A percentile compares a stretch with the other conserved stretches of the same genome.
phyloP scores from a whole-genome alignment of 2,329 filamentous ascomycete genomes.

The Ceratocystis lukuohia region DNA sequence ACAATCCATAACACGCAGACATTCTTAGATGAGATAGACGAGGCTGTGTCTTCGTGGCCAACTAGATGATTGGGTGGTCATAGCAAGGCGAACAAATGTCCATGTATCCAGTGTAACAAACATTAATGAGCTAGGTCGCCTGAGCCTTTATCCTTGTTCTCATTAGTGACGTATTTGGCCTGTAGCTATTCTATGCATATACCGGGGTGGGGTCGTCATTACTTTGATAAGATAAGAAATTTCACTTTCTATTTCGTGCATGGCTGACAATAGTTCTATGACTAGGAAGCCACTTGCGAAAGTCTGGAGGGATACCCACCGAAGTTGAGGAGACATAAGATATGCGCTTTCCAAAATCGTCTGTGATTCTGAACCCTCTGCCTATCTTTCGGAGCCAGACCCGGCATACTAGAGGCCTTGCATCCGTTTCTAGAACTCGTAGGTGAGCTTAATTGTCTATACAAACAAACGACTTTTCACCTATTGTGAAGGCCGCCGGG shows the following conservation, averaged over 20 bases:
- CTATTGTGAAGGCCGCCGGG: not conserved
- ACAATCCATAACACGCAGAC: constrained; percentile 74
- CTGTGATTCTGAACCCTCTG: not conserved
- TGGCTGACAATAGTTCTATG: not conserved
- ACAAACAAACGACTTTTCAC: not conserved
- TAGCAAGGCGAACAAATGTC: not conserved
- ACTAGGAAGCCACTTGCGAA: too few species aligned
- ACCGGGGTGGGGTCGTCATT: constrained; percentile 8
- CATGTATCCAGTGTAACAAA: not conserved
- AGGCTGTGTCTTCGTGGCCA: constrained; percentile 77
- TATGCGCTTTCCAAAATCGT: constrained; percentile 6
- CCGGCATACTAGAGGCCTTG: constrained; percentile 8
- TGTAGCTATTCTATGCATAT: constrained; percentile 10
- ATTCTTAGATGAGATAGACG: constrained; percentile 84
- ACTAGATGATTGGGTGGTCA: not conserved
- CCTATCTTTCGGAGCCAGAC: not conserved
- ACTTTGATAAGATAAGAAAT: constrained; percentile 19
- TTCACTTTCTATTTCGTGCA: not conserved
- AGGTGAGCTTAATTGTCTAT: not conserved
- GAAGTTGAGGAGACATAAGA: not conserved
- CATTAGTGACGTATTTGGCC: not conserved
- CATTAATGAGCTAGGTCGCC: not conserved
- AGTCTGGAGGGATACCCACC: not conserved
- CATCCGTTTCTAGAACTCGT: constrained; percentile 1
- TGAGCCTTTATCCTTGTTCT: not conserved